A percentile compares a stretch with the other conserved stretches of the same genome.
phyloP scores from a whole-genome alignment of 768 basidiomycete species.

The Amanita fuliginea region DNA sequence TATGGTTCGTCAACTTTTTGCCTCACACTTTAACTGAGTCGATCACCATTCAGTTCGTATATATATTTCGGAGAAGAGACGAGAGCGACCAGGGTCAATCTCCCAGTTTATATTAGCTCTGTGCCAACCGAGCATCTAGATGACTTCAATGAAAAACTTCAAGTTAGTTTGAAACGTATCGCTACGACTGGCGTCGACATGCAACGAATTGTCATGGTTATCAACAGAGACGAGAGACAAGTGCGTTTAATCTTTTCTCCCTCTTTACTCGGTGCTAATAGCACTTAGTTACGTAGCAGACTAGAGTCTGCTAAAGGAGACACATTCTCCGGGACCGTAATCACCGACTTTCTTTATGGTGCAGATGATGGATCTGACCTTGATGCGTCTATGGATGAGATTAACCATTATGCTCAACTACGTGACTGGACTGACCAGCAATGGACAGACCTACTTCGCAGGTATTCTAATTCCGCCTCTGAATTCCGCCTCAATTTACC shows the following conservation, averaged over 20 bases:
- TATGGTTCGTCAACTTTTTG: constrained; percentile 45
- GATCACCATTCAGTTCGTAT: constrained; percentile 43
- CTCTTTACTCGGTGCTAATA: constrained; percentile 4
- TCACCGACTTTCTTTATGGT: constrained; percentile 83
- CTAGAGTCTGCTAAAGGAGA: constrained; percentile 79
- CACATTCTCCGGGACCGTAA: constrained; percentile 62
- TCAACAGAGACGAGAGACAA: constrained; percentile 84
- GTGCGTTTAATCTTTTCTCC: constrained; percentile 20
- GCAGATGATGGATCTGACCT: constrained; percentile 74
- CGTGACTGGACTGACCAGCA: constrained; percentile 61
- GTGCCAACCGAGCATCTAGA: constrained; percentile 75
- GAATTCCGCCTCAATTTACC: background rate
- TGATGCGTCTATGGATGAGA: constrained; percentile 61
- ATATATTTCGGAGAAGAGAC: constrained; percentile 78
- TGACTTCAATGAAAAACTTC: constrained; percentile 59
- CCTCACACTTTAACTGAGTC: constrained; percentile 5
- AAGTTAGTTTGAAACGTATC: constrained; percentile 58
- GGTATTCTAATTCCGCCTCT: constrained; percentile 30
- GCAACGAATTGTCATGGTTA: constrained; percentile 77
- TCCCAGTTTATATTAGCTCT: constrained; percentile 73
- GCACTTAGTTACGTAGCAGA: constrained; percentile 61
- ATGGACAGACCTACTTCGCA: constrained; percentile 69
- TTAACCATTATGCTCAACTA: constrained; percentile 57
- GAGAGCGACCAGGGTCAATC: constrained; percentile 57
- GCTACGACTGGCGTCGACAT: constrained; percentile 76